phyloP scores from a whole-genome alignment of 2,329 filamentous ascomycete species.

The Trichothecium sympodiale region DNA sequence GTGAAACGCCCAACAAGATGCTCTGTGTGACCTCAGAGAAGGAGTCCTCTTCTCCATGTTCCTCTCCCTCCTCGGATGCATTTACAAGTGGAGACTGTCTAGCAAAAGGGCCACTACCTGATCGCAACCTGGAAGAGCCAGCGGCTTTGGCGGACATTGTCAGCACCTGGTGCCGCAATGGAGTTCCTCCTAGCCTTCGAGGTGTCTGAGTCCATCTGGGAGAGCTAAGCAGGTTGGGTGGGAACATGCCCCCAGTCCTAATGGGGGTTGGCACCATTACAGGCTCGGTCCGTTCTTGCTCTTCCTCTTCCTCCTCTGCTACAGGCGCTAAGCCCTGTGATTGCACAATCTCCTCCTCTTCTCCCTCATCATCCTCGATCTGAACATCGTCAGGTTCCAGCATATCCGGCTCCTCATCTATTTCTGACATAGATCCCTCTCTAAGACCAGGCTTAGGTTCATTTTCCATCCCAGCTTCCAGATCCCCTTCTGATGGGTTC shows the following conservation, averaged over 20 bases:
- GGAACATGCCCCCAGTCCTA: too few species aligned
- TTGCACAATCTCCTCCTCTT: too few species aligned
- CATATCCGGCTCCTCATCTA: background rate
- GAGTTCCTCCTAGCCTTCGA: constrained; percentile 7
- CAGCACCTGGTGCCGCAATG: constrained; percentile 22
- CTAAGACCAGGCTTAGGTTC: background rate
- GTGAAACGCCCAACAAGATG: constrained; percentile 38
- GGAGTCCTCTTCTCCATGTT: constrained; percentile 37
- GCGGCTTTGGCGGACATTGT: constrained; percentile 7
- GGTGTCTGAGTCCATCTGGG: background rate
- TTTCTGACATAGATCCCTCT: background rate
- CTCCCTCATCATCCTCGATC: background rate
- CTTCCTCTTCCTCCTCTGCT: too few species aligned
- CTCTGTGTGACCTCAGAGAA: constrained; percentile 45
- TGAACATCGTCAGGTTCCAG: background rate
- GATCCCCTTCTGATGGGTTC: background rate
- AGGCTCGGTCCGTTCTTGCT: too few species aligned
- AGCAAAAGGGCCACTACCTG: background rate
- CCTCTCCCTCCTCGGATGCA: constrained; percentile 15
- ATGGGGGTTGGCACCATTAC: too few species aligned
- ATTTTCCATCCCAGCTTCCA: background rate
- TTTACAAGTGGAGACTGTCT: background rate
- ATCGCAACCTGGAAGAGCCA: background rate
- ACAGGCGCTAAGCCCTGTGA: too few species aligned
- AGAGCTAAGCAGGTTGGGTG: background rate